A percentile compares a stretch with the other conserved stretches of the same genome.
These are phyloP conservation scores for Phytophthora ramorum DNA, from an alignment of 352 stramenopile genomes.

Conservation along the genomic window DNA sequence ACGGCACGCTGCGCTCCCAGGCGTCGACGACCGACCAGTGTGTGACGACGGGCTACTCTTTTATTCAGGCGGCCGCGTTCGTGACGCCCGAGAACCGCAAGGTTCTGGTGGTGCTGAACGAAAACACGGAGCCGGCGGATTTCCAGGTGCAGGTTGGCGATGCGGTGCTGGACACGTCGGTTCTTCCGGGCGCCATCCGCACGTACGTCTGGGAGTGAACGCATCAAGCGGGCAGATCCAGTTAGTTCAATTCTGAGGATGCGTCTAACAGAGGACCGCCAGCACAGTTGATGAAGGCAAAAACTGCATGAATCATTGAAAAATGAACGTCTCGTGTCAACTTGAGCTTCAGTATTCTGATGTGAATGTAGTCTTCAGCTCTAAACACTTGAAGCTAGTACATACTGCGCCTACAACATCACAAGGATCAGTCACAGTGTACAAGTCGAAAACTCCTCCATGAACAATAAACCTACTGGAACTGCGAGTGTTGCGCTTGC, in stretches of 20 bases:
- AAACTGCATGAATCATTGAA: conserved; percentile 9
- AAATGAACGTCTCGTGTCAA: neutral
- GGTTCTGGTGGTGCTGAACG: conserved; percentile 81
- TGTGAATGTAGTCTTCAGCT: neutral
- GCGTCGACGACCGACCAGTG: conserved; percentile 55
- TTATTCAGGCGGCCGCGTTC: conserved; percentile 72
- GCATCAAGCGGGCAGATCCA: neutral
- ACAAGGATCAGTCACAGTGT: neutral
- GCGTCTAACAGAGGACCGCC: neutral
- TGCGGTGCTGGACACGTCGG: conserved; percentile 42
- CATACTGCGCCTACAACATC: conserved; percentile 47
- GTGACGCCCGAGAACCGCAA: conserved; percentile 74
- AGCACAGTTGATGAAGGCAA: neutral
- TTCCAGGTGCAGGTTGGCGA: conserved; percentile 68
- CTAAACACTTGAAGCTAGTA: conserved; percentile 29
- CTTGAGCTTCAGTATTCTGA: neutral
- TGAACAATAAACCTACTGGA: conserved; percentile 23
- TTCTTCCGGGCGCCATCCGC: conserved; percentile 68
- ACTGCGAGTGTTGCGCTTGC: conserved; percentile 34
- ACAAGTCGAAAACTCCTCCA: no score
- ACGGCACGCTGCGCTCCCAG: conserved; percentile 55
- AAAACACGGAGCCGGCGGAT: conserved; percentile 72
- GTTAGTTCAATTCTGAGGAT: no score
- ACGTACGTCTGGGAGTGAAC: conserved; percentile 67
- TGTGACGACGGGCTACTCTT: conserved; percentile 76